Conservation (phyloP, 2,329 filamentous ascomycete genomes). For the Pseudogymnoascus sp. region DNA sequence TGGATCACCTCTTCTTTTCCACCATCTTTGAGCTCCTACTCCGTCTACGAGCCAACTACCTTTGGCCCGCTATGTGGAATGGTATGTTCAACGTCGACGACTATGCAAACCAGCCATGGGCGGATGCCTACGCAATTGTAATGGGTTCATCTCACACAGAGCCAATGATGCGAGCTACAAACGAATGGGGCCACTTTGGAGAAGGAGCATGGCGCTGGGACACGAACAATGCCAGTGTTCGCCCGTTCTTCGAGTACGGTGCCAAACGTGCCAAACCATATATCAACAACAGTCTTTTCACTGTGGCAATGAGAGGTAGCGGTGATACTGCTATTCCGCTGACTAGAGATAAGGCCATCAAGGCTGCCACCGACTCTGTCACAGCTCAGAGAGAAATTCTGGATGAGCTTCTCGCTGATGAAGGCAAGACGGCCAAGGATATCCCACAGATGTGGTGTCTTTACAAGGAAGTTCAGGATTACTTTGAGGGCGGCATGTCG, state of each 20-base stretch:
- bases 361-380: slow-evolving; percentile 53
- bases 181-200: slow-evolving; percentile 43
- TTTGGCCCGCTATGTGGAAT: slow-evolving; percentile 67
- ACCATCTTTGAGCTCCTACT: slow-evolving; percentile 64
- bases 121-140: slow-evolving; percentile 66
- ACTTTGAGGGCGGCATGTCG: slow-evolving; percentile 53
- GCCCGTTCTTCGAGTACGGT: slow-evolving; percentile 60
- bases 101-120: slow-evolving; percentile 56
- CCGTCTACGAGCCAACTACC: slow-evolving; percentile 61
- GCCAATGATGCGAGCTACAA: slow-evolving; percentile 56
- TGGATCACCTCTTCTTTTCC: slow-evolving; percentile 57
- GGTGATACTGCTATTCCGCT: slow-evolving; percentile 54
- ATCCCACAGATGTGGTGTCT: slow-evolving; percentile 64
- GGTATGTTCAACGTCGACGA: slow-evolving; percentile 68
- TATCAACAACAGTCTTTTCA: slow-evolving; percentile 56
- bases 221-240: slow-evolving; percentile 59
- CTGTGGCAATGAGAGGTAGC: slow-evolving; percentile 61
- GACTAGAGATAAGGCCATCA: slow-evolving; percentile 47
- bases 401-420: slow-evolving; percentile 40
- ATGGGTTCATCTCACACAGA: slow-evolving; percentile 68
- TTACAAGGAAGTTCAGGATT: slow-evolving; percentile 65
- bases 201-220: slow-evolving; percentile 62
- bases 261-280: slow-evolving; percentile 57
- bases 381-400: slow-evolving; percentile 51
- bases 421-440: slow-evolving; percentile 34